phyloP scores from a whole-genome alignment of 31 red algal genomes.

The Odonthalia washingtoniensis region DNA sequence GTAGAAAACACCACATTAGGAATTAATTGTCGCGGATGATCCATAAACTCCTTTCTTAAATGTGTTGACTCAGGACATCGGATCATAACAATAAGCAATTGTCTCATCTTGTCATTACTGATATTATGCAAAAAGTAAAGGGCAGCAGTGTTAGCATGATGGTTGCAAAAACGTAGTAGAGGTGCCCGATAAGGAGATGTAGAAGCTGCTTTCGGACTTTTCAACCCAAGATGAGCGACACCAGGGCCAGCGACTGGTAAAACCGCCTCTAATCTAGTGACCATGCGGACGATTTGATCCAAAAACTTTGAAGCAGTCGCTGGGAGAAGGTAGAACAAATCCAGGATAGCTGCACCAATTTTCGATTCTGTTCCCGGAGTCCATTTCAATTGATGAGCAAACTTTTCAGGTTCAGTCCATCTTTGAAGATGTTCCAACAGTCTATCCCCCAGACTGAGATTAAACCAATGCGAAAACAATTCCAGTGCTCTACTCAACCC shows the following conservation, averaged over 20 bases:
- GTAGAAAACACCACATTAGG: constrained; percentile 71
- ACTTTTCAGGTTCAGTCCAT: constrained; percentile 92
- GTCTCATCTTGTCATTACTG: constrained; percentile 52
- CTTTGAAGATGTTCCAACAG: constrained; percentile 95
- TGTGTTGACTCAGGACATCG: too few relatives aligned
- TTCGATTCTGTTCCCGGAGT: constrained; percentile 78
- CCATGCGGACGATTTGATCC: constrained; percentile 81
- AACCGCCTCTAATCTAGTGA: constrained; percentile 81
- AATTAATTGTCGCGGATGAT: too few relatives aligned
- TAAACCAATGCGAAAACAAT: constrained; percentile 97
- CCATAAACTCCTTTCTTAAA: too few relatives aligned
- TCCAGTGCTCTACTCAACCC: constrained; percentile 90
- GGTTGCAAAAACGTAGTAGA: constrained; percentile 87
- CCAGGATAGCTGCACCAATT: constrained; percentile 88
- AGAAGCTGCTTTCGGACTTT: constrained; percentile 68
- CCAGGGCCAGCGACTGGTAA: constrained; percentile 79
- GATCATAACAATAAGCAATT: too few relatives aligned
- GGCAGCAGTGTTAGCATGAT: constrained; percentile 67
- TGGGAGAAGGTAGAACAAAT: constrained; percentile 91
- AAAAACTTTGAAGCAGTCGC: constrained; percentile 77
- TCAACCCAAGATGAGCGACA: constrained; percentile 87
- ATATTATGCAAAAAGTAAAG: constrained; percentile 75
- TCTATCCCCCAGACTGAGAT: constrained; percentile 92
- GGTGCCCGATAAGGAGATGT: constrained; percentile 95
- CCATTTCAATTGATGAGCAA: constrained; percentile 61